Evolutionary conservation across 495 filamentous ascomycete genomes (phyloP), one percentile per base, ranked within the genome.

Genomic region (Pseudoneurospora amorphoporcata): DNA sequence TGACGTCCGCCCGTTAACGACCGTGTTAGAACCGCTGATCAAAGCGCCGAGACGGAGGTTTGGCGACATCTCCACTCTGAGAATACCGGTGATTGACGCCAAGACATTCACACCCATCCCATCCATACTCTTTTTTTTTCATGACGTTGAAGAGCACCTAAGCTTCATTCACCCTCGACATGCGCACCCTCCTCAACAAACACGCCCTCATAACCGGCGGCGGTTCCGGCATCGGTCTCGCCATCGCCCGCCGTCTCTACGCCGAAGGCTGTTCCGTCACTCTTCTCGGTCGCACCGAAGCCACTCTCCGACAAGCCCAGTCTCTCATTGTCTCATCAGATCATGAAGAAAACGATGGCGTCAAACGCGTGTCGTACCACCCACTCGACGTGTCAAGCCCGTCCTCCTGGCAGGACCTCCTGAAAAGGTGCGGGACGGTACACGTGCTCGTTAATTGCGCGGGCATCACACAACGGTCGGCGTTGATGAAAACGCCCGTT

Each of bases 381-480:
- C 77, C 72, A 29, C 37, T 8, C 12, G 72, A 53, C 3, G 45
- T 53, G 5, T 6, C 19, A 0, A 53, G 45, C 45, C 19, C 45
- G 2, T 10, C 2, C 0, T 53, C 45, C 0, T 53, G 45, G 45
- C 2, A 53, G 45, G 4, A 5, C 0, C 9, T 53, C 0, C 1
- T 53, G 4, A 23, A 53, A 2, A 53, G 3, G 2, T 19, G 8
- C 0, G 19, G 19, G 71, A 74, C 10, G 19, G 81, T 90, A n/a
- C 88, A 94, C 76, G 83, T 93, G 68, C 87, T 95, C 6, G 83
- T 95, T 72, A 95, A 94, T 78, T 90, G 90, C 17, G 93, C 93
- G 1, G 93, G 93, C 17, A 81, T 92, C 16, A 84, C 89, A 2
- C 88, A 90, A 38, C 83, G 81, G 8, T 84, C 83, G 2, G 84